phyloP scores from a whole-genome alignment of 2,329 filamentous ascomycete genomes.

The Ascochyta rabiei region DNA sequence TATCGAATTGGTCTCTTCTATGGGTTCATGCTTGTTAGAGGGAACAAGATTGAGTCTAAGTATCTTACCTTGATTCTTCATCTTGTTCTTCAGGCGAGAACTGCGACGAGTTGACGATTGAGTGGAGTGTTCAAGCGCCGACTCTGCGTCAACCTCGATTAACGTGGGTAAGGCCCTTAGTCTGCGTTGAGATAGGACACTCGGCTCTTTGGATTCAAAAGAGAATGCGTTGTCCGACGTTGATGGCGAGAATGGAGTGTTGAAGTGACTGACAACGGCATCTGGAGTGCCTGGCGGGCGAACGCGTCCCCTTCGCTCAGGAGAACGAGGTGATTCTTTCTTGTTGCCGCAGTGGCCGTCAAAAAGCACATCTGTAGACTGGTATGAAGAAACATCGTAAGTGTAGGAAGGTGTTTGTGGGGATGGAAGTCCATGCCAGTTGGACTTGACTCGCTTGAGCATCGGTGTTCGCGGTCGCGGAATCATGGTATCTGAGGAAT shows the following conservation, averaged over 20 bases:
- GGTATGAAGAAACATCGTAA: accelerated
- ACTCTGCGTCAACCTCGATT: not conserved
- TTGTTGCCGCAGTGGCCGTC: not conserved
- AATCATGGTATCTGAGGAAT: not conserved
- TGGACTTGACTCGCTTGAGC: not conserved
- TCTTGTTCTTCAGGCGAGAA: not conserved
- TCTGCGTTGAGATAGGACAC: no score
- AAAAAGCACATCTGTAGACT: not conserved
- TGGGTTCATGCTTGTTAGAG: not conserved
- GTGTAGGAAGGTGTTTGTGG: slow-evolving; percentile 10
- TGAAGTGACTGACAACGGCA: no score
- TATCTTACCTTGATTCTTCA: not conserved
- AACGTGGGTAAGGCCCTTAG: not conserved
- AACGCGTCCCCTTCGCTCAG: no score
- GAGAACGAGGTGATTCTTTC: not conserved
- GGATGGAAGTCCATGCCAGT: slow-evolving; percentile 19
- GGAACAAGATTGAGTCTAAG: not conserved
- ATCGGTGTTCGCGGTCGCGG: slow-evolving; percentile 3
- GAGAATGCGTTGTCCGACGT: not conserved
- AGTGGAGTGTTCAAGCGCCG: not conserved
- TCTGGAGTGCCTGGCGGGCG: no score
- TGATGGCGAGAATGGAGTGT: not conserved
- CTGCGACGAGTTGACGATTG: not conserved
- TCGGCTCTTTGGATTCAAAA: not conserved
- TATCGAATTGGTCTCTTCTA: not conserved